Percentiles rank a stretch among this genome's conserved stretches.
Conservation (phyloP, 164 flowering plant species). For the Nelumbo lutea region DNA sequence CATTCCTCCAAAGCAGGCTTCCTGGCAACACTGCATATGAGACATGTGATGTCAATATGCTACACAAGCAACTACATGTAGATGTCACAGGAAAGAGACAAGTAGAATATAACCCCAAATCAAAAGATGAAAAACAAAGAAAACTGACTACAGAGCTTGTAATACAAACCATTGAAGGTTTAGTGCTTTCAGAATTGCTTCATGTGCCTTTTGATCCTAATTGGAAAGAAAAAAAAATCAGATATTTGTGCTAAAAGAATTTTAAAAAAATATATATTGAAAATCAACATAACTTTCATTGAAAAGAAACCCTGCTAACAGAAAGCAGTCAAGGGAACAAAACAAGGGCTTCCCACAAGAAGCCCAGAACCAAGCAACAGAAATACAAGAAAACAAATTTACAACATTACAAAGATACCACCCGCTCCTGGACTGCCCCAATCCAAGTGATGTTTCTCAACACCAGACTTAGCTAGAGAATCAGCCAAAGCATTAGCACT, state of each 20-base stretch:
- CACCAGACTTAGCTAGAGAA: too few relatives aligned
- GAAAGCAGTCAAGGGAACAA: too few relatives aligned
- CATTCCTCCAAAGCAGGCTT: conserved; percentile 69
- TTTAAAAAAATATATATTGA: too few relatives aligned
- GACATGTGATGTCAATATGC: conserved; percentile 1
- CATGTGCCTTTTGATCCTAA: conserved; percentile 94
- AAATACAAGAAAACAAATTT: too few relatives aligned
- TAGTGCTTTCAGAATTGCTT: conserved; percentile 78
- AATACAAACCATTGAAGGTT: conserved; percentile 65
- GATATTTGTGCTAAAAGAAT: not conserved
- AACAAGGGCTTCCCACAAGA: too few relatives aligned
- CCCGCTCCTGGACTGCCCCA: too few relatives aligned
- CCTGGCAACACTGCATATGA: conserved; percentile 40
- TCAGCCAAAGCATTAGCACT: too few relatives aligned
- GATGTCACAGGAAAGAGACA: not conserved
- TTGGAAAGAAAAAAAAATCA: conserved; percentile 3
- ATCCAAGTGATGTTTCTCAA: too few relatives aligned
- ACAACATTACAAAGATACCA: too few relatives aligned
- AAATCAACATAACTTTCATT: too few relatives aligned
- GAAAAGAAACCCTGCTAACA: too few relatives aligned
- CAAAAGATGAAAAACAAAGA: not conserved
- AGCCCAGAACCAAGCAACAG: too few relatives aligned
- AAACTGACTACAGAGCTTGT: conserved; percentile 1
- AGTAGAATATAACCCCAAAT: not conserved
- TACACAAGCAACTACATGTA: not conserved